Evolutionary conservation across 495 filamentous ascomycete genomes (phyloP).

Genomic region (Neurospora pannonica): DNA sequence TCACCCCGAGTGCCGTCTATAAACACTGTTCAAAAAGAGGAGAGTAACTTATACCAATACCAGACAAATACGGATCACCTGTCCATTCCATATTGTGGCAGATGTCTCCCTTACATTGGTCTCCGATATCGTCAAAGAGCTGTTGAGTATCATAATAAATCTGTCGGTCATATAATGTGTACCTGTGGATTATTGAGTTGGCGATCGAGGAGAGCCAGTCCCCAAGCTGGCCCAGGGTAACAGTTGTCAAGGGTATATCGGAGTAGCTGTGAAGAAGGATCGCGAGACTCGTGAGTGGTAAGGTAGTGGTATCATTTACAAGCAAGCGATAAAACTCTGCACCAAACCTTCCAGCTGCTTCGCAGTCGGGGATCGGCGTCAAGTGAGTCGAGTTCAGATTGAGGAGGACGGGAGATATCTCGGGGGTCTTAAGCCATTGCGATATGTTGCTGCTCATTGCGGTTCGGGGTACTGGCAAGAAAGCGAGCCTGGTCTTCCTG

Average conservation of each 20-base stretch:
- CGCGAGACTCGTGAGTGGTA: background rate
- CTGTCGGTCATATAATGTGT: no score
- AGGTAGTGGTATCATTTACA: background rate
- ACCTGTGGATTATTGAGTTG: no score
- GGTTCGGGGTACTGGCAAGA: background rate
- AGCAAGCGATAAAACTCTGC: background rate
- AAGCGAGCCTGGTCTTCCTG: background rate
- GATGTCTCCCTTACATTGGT: background rate
- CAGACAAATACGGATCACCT: background rate
- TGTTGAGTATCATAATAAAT: background rate
- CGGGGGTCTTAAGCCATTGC: background rate
- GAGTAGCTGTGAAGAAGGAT: background rate
- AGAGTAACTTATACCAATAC: background rate
- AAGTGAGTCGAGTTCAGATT: background rate
- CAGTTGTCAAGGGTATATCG: background rate
- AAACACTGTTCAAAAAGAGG: background rate
- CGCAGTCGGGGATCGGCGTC: background rate
- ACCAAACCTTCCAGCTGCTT: background rate
- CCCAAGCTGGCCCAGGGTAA: background rate
- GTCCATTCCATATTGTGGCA: background rate
- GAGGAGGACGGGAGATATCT: background rate
- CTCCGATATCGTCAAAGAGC: background rate
- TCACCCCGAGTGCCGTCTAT: background rate
- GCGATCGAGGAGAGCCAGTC: background rate
- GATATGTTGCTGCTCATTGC: background rate